A percentile compares a stretch with the other conserved stretches of the same genome.
phyloP scores from a whole-genome alignment of 2,329 filamentous ascomycete species.

The Sarocladium oryzae region DNA sequence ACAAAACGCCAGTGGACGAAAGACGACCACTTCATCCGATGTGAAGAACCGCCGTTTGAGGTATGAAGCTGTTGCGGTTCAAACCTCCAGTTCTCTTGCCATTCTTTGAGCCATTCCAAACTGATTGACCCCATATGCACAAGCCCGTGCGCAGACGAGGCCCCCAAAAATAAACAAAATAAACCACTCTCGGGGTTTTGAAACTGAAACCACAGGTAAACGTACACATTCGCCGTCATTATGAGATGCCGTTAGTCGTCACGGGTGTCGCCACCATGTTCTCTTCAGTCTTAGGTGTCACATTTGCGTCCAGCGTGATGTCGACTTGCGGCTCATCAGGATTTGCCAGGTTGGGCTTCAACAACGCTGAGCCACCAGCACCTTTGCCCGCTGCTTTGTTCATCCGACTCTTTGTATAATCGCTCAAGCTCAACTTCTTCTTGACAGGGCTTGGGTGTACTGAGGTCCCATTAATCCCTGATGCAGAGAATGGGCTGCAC shows the following conservation, averaged over 20 bases:
- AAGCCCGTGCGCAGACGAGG: neutral
- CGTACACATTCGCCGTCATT: slow-evolving; percentile 10
- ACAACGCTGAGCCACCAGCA: slow-evolving; percentile 19
- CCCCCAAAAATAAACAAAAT: slow-evolving; percentile 1
- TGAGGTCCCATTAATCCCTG: slow-evolving; percentile 33
- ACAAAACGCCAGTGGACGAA: slow-evolving; percentile 2
- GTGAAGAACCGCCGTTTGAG: neutral
- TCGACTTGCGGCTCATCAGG: slow-evolving; percentile 31
- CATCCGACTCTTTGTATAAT: slow-evolving; percentile 55
- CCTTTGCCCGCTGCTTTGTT: slow-evolving; percentile 43
- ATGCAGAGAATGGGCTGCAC: slow-evolving; percentile 31
- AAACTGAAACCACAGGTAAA: slow-evolving; percentile 1
- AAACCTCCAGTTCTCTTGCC: neutral
- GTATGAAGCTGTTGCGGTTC: neutral
- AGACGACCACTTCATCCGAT: slow-evolving; percentile 1
- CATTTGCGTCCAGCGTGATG: slow-evolving; percentile 24
- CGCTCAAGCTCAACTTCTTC: slow-evolving; percentile 61
- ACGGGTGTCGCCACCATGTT: slow-evolving; percentile 17
- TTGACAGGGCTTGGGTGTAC: slow-evolving; percentile 54
- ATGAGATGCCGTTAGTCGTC: slow-evolving; percentile 22
- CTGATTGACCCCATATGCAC: neutral
- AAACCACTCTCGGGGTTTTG: neutral
- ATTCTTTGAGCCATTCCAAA: neutral
- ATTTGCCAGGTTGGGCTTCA: slow-evolving; percentile 25
- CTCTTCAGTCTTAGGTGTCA: slow-evolving; percentile 22